phyloP scores from a whole-genome alignment of 2,329 filamentous ascomycete species.

The Pseudogymnoascus sp. region DNA sequence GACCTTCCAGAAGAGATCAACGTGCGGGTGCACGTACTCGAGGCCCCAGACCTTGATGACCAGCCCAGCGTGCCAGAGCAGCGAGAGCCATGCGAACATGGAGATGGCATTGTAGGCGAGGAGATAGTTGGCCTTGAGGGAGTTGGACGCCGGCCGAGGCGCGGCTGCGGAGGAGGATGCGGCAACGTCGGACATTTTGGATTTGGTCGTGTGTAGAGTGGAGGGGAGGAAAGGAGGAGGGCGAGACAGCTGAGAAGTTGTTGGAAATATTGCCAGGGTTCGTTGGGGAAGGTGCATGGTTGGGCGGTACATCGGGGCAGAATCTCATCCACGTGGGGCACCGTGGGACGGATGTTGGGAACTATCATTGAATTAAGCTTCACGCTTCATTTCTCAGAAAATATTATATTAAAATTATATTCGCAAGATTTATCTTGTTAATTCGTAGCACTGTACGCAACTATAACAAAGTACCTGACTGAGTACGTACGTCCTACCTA shows the following conservation, averaged over 20 bases:
- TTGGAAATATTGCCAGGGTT: constrained; percentile 4
- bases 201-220: not conserved
- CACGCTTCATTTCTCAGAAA: not conserved
- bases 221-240: not conserved
- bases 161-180: not conserved
- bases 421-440: constrained; percentile 5
- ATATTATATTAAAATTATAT: constrained; percentile 9
- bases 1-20: constrained; percentile 62
- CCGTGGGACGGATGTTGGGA: not conserved
- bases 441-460: constrained; percentile 4
- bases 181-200: not conserved
- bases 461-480: constrained; percentile 9
- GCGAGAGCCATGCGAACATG: constrained; percentile 66
- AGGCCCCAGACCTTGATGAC: constrained; percentile 48
- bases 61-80: constrained; percentile 59
- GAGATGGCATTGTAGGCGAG: constrained; percentile 78
- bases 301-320: constrained; percentile 4
- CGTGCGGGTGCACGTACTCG: constrained; percentile 49
- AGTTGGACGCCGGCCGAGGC: constrained; percentile 26
- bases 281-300: not conserved
- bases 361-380: not conserved
- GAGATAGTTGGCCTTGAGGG: constrained; percentile 60
- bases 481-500: constrained; percentile 9
- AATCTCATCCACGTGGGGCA: not conserved
- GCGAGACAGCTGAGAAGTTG: not conserved